A percentile compares a stretch with the other conserved stretches of the same genome.
These are phyloP conservation scores for Trichosporon sp. DNA, from an alignment of 1,284 basidiomycete species.

Conservation along the genomic window DNA sequence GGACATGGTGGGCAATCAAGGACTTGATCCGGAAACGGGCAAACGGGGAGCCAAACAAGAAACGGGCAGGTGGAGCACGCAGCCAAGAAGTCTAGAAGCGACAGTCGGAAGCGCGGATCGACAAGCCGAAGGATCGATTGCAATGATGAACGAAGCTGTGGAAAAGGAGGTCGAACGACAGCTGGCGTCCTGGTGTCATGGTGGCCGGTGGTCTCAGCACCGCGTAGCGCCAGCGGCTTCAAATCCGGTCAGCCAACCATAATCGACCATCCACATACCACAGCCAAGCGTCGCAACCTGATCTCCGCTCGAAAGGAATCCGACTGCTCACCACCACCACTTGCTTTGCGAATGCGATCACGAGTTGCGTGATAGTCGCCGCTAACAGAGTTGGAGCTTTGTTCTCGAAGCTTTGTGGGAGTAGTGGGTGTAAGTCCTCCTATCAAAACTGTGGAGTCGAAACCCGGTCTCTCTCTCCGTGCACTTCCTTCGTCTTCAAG, in stretches of 20 bases:
- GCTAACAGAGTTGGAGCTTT: too few species aligned
- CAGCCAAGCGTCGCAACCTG: background rate
- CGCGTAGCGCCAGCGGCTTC: background rate
- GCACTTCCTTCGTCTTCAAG: background rate
- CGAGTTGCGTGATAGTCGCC: background rate
- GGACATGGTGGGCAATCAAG: conserved; percentile 34
- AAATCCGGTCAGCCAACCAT: conserved; percentile 14
- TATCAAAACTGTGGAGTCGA: too few species aligned
- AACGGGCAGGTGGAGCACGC: background rate
- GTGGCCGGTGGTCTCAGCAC: conserved; percentile 9
- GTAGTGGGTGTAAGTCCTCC: too few species aligned
- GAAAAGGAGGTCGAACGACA: conserved; percentile 6
- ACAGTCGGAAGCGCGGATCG: conserved; percentile 12
- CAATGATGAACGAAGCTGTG: background rate
- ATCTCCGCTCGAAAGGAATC: background rate
- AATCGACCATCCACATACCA: conserved; percentile 15
- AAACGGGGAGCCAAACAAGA: conserved; percentile 10
- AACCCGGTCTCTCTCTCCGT: too few species aligned
- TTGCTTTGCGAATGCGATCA: background rate
- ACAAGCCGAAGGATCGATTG: conserved; percentile 3
- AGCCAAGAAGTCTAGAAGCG: conserved; percentile 1
- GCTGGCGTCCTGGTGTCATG: background rate
- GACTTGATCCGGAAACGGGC: background rate
- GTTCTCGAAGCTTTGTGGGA: too few species aligned
- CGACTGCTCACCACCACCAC: background rate